Evolutionary conservation across 73 alveolate genomes (phyloP), one percentile per base, ranked within the genome.

Genomic region (Paramecium bursaria): DNA sequence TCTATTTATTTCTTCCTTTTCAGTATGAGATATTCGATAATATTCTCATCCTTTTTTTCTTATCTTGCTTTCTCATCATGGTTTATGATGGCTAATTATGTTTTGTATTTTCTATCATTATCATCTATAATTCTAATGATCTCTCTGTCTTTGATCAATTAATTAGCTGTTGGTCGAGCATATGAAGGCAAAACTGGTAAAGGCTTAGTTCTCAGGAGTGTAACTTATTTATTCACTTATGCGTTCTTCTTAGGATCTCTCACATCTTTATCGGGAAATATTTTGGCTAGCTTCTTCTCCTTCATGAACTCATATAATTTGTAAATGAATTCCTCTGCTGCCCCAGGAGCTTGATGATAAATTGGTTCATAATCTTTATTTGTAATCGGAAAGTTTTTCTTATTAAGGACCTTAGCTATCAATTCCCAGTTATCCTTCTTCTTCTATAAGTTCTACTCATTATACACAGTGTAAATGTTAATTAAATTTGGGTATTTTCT

Each of bases 361-460:
- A 79, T 79, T 9, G 89, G 89, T 79, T 79, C 89, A 79, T 79
- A 79, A 48, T 79, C 89, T 1, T 79, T 82, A 48, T 48, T 25
- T 3, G 89, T 46, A 5, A 79, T 29, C 39, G 31, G 29, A 39
- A 79, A 57, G 3, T 55, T 73, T 21, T 79, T 79, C 46, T 79
- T 79, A 19, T 53, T 42, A 29, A 79, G 74, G 39, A 79, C 51
- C 47, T 79, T 79, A 26, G 89, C 30, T 9, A 79, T 79, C 30
- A 39, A 39, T 79, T 79, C 89, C 89, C 89, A 79, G 46, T 79
- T 79, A 55, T 79, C 89, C 33, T 82, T 60, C 48, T 73, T 79
- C 42, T 49, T 79, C 22, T 79, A 80, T 5, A 79, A 21, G 6
- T 73, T 61, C 14, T 79, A 39, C 11, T 73, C 89, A 17, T 79